These are phyloP conservation scores for Russula earlei DNA, from an alignment of 768 basidiomycete genomes.

Conservation along the genomic window DNA sequence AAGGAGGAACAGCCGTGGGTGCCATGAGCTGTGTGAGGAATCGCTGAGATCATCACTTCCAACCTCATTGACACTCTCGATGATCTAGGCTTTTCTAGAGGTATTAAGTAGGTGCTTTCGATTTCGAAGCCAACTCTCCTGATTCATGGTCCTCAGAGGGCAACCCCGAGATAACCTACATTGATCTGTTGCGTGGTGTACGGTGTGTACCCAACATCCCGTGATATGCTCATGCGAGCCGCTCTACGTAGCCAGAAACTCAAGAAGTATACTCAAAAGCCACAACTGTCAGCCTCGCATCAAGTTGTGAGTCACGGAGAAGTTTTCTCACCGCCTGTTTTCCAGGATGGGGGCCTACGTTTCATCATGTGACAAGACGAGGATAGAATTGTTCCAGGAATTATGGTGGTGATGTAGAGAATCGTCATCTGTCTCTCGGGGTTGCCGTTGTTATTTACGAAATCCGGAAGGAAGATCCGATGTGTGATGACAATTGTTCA, in stretches of 20 bases:
- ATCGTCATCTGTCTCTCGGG: no score
- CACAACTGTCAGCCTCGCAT: conserved; percentile 67
- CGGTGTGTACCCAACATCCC: conserved; percentile 1
- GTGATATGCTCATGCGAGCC: background rate
- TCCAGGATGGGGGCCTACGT: background rate
- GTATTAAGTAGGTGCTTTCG: conserved; percentile 36
- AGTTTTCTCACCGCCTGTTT: background rate
- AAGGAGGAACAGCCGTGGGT: conserved; percentile 57
- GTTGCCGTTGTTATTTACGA: no score
- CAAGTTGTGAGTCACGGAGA: conserved; percentile 38
- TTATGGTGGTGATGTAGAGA: background rate
- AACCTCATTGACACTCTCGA: background rate
- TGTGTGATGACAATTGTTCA: no score
- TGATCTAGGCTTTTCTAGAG: conserved; percentile 45
- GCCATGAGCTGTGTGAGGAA: conserved; percentile 68
- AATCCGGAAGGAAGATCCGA: no score
- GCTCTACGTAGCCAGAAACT: conserved; percentile 37
- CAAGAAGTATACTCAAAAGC: conserved; percentile 56
- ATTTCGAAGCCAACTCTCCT: background rate
- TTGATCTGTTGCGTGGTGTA: conserved; percentile 9
- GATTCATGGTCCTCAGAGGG: conserved; percentile 1
- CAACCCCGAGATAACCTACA: conserved; percentile 32
- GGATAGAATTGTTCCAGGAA: background rate
- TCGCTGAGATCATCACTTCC: background rate
- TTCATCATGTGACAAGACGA: conserved; percentile 8